These are phyloP conservation scores for Salix caprea DNA, from an alignment of 345 rosid genomes.

Conservation along the genomic window DNA sequence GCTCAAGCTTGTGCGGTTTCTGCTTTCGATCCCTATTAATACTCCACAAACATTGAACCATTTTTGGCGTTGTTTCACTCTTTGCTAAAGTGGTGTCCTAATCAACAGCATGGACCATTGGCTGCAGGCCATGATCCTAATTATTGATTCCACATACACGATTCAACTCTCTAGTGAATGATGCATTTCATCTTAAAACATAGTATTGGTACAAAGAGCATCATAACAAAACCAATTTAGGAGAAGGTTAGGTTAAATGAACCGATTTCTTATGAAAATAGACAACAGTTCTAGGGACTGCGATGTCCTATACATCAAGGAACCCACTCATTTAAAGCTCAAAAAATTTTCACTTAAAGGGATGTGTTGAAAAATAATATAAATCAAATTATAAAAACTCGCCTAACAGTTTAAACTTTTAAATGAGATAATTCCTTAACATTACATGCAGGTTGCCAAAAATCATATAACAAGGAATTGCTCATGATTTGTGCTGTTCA, in stretches of 20 bases:
- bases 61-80: neutral
- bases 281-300: neutral
- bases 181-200: neutral
- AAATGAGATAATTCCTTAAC: no score
- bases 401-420: no score
- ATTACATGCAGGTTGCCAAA: neutral
- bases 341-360: rapidly evolving
- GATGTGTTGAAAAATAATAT: no score
- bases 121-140: neutral
- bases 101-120: neutral
- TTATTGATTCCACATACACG: neutral
- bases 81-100: neutral
- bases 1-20: neutral
- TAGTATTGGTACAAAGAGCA: no score
- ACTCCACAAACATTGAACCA: neutral
- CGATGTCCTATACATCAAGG: no score
- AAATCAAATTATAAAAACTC: rapidly evolving
- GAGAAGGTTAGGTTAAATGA: neutral
- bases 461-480: neutral
- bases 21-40: neutral
- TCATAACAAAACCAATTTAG: neutral
- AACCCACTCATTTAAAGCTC: no score
- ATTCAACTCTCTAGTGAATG: neutral
- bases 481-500: neutral
- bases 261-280: neutral